These are phyloP conservation scores for Neurospora sp. DNA, from an alignment of 495 filamentous ascomycete genomes.

Conservation along the genomic window DNA sequence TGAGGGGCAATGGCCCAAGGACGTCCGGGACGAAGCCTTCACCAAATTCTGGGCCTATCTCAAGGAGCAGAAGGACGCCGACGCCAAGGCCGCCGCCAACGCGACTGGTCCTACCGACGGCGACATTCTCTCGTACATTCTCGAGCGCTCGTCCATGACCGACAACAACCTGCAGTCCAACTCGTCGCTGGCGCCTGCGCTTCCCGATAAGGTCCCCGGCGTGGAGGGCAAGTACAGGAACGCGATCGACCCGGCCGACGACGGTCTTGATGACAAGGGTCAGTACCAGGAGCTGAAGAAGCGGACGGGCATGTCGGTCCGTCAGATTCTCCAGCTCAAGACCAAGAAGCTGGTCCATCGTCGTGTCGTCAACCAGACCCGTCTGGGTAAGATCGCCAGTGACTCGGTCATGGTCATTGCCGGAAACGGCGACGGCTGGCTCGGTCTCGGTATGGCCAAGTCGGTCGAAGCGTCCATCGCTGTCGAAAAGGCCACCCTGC, in stretches of 20 bases:
- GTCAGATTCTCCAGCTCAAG: conserved; percentile 44
- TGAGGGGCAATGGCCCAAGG: conserved; percentile 20
- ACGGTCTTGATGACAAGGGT: conserved; percentile 31
- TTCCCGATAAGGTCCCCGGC: conserved; percentile 34
- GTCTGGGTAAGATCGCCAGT: conserved; percentile 80
- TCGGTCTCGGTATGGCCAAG: conserved; percentile 89
- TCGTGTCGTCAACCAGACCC: conserved; percentile 81
- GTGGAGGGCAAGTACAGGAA: conserved; percentile 40
- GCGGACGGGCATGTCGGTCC: conserved; percentile 54
- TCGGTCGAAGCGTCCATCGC: conserved; percentile 59
- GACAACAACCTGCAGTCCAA: conserved; percentile 22
- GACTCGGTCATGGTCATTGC: conserved; percentile 63
- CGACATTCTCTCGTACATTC: conserved; percentile 31
- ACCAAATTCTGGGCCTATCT: conserved; percentile 22
- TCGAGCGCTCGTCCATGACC: conserved; percentile 30
- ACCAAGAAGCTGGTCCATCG: conserved; percentile 60
- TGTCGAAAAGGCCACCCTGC: conserved; percentile 52
- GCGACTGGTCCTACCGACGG: conserved; percentile 36
- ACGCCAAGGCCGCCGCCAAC: conserved; percentile 26
- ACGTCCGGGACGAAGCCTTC: conserved; percentile 20
- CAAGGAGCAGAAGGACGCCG: conserved; percentile 35
- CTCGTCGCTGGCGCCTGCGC: conserved; percentile 30
- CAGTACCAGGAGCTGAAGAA: conserved; percentile 45
- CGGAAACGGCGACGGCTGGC: conserved; percentile 71
- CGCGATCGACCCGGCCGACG: conserved; percentile 31